A percentile compares a stretch with the other conserved stretches of the same genome.
Conservation (phyloP, 805 yeast species). For the Cyberlindnera petersonii region DNA sequence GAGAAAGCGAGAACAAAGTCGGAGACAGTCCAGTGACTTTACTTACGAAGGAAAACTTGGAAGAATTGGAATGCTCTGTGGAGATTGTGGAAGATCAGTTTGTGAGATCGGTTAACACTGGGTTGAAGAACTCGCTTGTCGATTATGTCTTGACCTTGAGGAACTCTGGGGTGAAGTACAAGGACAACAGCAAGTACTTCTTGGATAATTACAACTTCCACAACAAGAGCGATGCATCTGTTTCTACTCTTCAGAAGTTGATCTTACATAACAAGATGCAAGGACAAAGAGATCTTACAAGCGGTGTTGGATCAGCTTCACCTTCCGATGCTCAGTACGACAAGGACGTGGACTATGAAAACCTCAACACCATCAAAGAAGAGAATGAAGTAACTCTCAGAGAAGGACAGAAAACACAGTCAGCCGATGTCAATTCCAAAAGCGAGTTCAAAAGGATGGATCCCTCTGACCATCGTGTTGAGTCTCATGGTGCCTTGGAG, state of each 20-base stretch:
- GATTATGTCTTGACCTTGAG: conserved; percentile 36
- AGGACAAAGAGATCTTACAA: conserved; percentile 1
- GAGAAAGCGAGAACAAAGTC: conserved; percentile 40
- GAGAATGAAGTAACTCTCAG: not conserved
- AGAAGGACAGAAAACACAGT: no score
- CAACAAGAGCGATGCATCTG: conserved; percentile 7
- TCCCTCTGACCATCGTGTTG: no score
- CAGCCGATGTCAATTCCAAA: no score
- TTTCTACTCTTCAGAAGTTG: conserved; percentile 24
- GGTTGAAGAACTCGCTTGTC: conserved; percentile 41
- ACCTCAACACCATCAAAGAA: not conserved
- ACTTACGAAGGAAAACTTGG: conserved; percentile 46
- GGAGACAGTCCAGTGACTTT: conserved; percentile 45
- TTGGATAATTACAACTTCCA: conserved; percentile 19
- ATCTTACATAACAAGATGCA: conserved; percentile 24
- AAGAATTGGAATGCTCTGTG: conserved; percentile 46
- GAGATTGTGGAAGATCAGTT: conserved; percentile 51
- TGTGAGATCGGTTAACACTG: conserved; percentile 41
- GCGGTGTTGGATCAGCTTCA: conserved; percentile 8
- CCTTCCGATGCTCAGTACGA: conserved; percentile 17
- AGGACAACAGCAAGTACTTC: conserved; percentile 21
- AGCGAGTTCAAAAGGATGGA: not conserved
- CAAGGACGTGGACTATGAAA: conserved; percentile 17
- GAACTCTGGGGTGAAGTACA: conserved; percentile 16
- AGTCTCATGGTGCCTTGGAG: conserved; percentile 5